Base-by-base conservation (phyloP, 768 basidiomycete species). In the Leucogyrophana mollusca region DNA sequence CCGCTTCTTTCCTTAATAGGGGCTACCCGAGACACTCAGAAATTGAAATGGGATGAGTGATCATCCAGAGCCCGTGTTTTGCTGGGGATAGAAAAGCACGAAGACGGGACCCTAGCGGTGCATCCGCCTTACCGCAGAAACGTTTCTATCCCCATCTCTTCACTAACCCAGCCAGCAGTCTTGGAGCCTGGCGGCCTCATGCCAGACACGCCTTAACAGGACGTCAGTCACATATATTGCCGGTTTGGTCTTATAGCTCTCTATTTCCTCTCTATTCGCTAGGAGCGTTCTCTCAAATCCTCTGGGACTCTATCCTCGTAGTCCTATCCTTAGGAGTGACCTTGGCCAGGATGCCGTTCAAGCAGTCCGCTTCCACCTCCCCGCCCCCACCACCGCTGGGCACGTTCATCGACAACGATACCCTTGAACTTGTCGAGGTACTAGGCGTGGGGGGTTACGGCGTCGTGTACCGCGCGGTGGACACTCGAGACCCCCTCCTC, bases 381-480 rank as follows among this genome's bases (percentile, higher is more conserved):
- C 82, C 82, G 38, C 69, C 76, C 53, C 67, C 73, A 52, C 74
- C 74, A 27, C 62, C 72, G 51, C 69, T 87, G 51, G 94, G 94
- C 36, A 84, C 85, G 52, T 67, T 81, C 62, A 90, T 98, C 73
- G 91, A 94, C 76, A 76, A 80, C 52, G 85, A 83, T 55, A 71
- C 80, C 40, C 80, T 97, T 48, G 80, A 93, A 66, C 84, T 98
- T 50, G 79, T 88, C 56, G 82, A 88, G 57, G 78, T 94, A 52
- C 80, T 98, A 40, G 95, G 95, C 27, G 81, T 88, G 25, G 95
- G 95, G 10, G 94, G 94, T 18, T 98, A 96, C 62, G 95, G 95
- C 45, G 85, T 94, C 56, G 95, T 97, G 9, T 96, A 95, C 66
- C 87, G 89, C 46, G 94, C 91, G 20, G 73, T 88, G 49, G 87